phyloP scores from a whole-genome alignment of 2,329 filamentous ascomycete species.

The Colletotrichum filicis region DNA sequence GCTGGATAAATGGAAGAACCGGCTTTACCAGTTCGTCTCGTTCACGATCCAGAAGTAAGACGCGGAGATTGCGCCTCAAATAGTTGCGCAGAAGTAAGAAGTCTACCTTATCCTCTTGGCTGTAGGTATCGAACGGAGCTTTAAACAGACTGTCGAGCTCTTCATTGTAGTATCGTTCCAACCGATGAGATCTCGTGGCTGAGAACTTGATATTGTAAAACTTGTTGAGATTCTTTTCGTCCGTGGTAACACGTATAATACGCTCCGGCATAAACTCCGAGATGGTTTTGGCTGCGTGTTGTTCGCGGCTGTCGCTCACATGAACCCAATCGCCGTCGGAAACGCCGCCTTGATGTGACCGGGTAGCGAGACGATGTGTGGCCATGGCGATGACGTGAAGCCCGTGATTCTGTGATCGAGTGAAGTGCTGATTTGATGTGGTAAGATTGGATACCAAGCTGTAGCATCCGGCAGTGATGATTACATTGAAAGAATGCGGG shows the following conservation, averaged over 20 bases:
- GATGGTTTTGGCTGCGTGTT: background rate
- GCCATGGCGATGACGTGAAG: background rate
- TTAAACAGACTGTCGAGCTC: conserved; percentile 48
- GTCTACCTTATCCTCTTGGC: conserved; percentile 59
- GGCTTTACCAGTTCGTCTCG: conserved; percentile 49
- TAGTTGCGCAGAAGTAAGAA: conserved; percentile 61
- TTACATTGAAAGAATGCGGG: conserved; percentile 5
- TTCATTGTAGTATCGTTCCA: conserved; percentile 52
- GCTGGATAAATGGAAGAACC: conserved; percentile 57
- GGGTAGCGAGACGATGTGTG: background rate
- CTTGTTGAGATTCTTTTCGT: conserved; percentile 56
- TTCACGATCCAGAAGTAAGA: conserved; percentile 39
- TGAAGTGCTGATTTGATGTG: background rate
- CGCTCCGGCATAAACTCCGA: conserved; percentile 51
- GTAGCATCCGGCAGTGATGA: background rate
- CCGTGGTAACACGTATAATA: conserved; percentile 55
- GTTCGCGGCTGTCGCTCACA: background rate
- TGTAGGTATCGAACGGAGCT: conserved; percentile 41
- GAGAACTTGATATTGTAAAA: conserved; percentile 63
- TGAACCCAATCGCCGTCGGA: conserved; percentile 21
- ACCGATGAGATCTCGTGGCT: conserved; percentile 47
- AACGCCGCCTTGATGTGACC: background rate
- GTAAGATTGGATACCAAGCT: background rate
- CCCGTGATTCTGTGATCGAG: background rate
- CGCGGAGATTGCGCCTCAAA: conserved; percentile 45